These are phyloP conservation scores for Astragalus membranaceus DNA, from an alignment of 306 rosid genomes.

Conservation along the genomic window DNA sequence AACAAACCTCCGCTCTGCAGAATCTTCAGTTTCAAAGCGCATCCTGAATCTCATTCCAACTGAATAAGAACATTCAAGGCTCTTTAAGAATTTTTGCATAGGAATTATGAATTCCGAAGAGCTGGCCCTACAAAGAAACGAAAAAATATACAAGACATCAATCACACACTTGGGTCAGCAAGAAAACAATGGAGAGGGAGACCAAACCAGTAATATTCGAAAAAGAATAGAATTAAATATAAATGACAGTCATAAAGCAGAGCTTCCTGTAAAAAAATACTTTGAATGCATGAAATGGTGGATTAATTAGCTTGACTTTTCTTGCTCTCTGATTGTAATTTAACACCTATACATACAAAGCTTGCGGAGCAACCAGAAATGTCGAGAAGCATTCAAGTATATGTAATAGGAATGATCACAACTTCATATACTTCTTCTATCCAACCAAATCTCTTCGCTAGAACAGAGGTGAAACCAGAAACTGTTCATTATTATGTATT, in stretches of 20 bases:
- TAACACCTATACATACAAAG: not conserved
- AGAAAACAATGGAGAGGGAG: not conserved
- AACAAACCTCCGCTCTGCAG: slow-evolving; percentile 77
- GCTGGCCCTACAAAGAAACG: slow-evolving; percentile 47
- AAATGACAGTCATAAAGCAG: not conserved
- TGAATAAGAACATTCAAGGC: slow-evolving; percentile 57
- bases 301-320: not conserved
- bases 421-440: not conserved
- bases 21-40: slow-evolving; percentile 87
- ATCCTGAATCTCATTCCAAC: slow-evolving; percentile 89
- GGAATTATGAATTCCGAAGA: slow-evolving; percentile 84
- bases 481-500: not conserved
- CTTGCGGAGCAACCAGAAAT: not conserved
- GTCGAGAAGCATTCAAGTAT: not conserved
- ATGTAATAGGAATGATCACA: not conserved
- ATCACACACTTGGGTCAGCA: not conserved
- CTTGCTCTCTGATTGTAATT: not conserved
- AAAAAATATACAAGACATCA: not conserved
- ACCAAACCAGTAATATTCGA: not conserved
- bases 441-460: not conserved
- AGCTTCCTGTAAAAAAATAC: not conserved
- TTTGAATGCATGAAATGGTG: not conserved
- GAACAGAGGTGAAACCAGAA: not conserved
- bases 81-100: slow-evolving; percentile 52
- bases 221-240: not conserved